Conservation (phyloP, 345 rosid species). For the Balakata baccata region DNA sequence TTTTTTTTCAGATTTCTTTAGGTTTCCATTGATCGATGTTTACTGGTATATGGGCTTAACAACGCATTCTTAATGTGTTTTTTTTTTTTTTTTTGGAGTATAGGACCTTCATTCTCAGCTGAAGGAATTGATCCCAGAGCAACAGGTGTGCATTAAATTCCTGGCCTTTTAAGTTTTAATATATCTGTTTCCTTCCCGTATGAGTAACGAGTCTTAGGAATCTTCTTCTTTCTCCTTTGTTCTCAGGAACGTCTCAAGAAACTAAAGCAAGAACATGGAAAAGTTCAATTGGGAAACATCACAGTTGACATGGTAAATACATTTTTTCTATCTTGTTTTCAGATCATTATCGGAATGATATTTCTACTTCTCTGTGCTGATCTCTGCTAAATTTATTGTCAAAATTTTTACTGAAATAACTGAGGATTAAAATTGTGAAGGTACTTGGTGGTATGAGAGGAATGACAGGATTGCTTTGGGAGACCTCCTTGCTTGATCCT, state of each 20-base stretch:
- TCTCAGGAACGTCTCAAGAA: conserved; percentile 87
- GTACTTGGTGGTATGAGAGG: conserved; percentile 99
- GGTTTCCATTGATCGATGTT: neutral
- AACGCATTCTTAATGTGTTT: neutral
- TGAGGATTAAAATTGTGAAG: conserved; percentile 34
- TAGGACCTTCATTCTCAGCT: conserved; percentile 92
- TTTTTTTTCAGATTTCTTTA: neutral
- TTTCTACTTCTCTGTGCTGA: neutral
- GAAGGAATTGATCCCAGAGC: conserved; percentile 88
- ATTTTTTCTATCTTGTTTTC: neutral
- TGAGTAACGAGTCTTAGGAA: neutral
- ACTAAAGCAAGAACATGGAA: conserved; percentile 77
- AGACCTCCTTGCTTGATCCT: conserved; percentile 93
- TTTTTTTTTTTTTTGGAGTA: conserved; percentile 8
- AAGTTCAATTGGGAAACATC: conserved; percentile 84
- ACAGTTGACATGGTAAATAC: conserved; percentile 81
- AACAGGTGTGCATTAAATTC: conserved; percentile 53
- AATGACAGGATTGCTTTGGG: conserved; percentile 97
- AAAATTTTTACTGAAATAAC: conserved; percentile 7
- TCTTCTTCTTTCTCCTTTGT: neutral
- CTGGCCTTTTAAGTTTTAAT: neutral
- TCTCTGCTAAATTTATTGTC: neutral
- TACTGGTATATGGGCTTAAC: neutral
- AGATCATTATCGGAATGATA: neutral
- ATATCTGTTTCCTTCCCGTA: neutral